Percentiles rank a stretch among this genome's conserved stretches.
Evolutionary conservation across 2,329 filamentous ascomycete species (phyloP).

Genomic region (Macrophomina tecta): DNA sequence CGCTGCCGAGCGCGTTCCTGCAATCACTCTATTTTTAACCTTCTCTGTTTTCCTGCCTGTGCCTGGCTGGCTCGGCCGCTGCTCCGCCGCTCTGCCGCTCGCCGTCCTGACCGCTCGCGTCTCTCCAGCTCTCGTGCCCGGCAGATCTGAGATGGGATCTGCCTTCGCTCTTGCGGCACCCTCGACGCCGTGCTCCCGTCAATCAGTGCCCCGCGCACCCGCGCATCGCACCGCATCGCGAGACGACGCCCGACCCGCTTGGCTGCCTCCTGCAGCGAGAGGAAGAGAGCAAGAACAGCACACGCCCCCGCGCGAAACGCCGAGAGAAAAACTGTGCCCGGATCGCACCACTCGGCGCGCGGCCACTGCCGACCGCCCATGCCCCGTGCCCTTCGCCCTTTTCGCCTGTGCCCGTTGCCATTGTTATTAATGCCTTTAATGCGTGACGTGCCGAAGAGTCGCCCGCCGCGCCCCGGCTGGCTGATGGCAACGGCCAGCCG

Average conservation of each 20-base stretch:
- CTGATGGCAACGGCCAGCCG: not conserved
- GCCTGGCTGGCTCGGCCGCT: not conserved
- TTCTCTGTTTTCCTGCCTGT: not conserved
- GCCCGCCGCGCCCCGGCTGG: not conserved
- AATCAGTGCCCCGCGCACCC: not conserved
- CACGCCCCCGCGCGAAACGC: not conserved
- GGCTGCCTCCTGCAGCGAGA: not conserved
- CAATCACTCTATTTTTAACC: slow-evolving; percentile 24
- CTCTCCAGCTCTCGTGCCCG: not conserved
- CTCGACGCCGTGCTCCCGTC: slow-evolving; percentile 6
- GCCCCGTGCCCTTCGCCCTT: not conserved
- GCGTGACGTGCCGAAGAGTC: not conserved
- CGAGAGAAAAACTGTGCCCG: slow-evolving; percentile 1
- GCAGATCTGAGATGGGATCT: slow-evolving; percentile 9
- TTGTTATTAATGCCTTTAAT: not conserved
- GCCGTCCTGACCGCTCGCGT: not conserved
- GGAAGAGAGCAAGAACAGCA: not conserved
- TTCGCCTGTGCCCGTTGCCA: not conserved
- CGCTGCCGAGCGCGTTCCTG: slow-evolving; percentile 21
- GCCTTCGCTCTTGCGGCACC: not conserved
- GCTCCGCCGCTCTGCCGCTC: not conserved
- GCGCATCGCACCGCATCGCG: not conserved
- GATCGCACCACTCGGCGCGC: not conserved
- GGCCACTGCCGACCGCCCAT: not conserved
- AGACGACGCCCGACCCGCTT: not conserved